Evolutionary conservation across 257 asterid species (phyloP).

Genomic region (Leonotis leonurus): DNA sequence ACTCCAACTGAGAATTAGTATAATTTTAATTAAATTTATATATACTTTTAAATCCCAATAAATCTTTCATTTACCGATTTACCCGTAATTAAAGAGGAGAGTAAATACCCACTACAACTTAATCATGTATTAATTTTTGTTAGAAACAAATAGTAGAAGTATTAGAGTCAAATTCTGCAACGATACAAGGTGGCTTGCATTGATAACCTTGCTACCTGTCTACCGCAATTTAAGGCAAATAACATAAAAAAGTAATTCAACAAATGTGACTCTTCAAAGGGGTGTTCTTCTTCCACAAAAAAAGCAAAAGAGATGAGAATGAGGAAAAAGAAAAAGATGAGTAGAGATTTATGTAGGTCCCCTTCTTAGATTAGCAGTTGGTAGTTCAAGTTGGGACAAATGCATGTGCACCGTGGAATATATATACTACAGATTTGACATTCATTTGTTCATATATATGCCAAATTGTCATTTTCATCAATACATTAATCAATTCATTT

Average conservation of each 20-base stretch:
- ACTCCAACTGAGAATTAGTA: no score
- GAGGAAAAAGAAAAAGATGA: no score
- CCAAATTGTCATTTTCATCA: background rate
- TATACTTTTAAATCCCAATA: no score
- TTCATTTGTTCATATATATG: background rate
- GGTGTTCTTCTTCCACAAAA: no score
- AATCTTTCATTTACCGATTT: no score
- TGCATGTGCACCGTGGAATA: constrained; percentile 48
- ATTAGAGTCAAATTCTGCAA: background rate
- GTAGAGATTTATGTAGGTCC: constrained; percentile 33
- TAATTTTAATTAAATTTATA: no score
- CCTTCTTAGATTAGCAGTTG: constrained; percentile 37
- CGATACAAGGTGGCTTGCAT: background rate
- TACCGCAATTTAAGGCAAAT: constrained; percentile 7
- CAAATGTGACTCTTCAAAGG: background rate
- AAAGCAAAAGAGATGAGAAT: background rate
- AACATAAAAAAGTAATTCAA: background rate
- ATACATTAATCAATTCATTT: background rate
- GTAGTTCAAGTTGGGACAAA: constrained; percentile 47
- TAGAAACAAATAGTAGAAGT: background rate
- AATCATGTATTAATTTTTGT: no score
- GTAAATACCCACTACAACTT: no score
- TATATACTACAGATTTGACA: background rate
- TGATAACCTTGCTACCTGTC: background rate
- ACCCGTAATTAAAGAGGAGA: no score